Base-by-base conservation (phyloP, 2,329 filamentous ascomycete genomes). In the Aspergillus sp. region DNA sequence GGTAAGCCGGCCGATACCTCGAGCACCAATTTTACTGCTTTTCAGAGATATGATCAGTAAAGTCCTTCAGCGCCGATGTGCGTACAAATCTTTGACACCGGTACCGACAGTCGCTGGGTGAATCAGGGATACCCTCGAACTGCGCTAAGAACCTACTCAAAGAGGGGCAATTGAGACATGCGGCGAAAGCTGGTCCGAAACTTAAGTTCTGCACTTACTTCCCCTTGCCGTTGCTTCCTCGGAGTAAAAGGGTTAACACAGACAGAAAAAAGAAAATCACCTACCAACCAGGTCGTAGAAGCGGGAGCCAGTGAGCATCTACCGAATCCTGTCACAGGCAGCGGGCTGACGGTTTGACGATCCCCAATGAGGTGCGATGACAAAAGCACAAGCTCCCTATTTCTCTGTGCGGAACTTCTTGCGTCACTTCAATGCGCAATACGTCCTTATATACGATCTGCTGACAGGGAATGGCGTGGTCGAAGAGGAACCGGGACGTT, bases 81-180 rank as follows among this genome's bases (percentile, higher is more conserved):
- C 28, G 51, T 23, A 15, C 34, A 43, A 48, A 5, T 54, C 54
- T 46, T 48, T 30, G 49, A n/a, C 38, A 54, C 19, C 15, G 25
- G 52, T 49, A 19, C 46, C 41, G 47, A 49, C 38, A 38, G 31
- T 55, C 31, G 43, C 47, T 41, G 53, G 23, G 28, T 64, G 66
- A 64, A 70, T 66, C 64, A 69, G 64, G 63, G 63, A 65, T 60
- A 34, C 52, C 46, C 54, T 51, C 62, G 55, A 57, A 54, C 50
- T 23, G 28, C 47, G 30, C 47, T 25, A 54, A 47, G n/a, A 38
- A 56, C 55, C 63, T 65, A 66, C 34, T 57, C 55, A 50, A 54
- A 47, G 30, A 25, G 25, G 34, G 31, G 31, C 25, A 48, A 45
- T 62, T 52, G 56, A 66, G 56, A 66, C 64, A 69, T 64, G 58